phyloP scores from a whole-genome alignment of 2,329 filamentous ascomycete species.

The Ophiostoma triangulosporum region DNA sequence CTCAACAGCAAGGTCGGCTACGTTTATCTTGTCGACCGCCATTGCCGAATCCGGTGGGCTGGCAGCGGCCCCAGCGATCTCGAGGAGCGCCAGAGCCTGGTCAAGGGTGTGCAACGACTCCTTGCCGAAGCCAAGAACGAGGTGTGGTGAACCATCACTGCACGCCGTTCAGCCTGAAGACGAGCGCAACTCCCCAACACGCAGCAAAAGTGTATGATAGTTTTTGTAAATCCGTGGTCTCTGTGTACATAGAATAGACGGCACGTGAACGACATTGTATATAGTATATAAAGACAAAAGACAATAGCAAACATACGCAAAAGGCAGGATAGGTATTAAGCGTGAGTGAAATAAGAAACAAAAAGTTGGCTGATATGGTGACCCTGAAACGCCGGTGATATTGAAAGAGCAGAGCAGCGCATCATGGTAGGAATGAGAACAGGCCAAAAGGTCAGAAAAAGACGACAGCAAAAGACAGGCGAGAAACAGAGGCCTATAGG shows the following conservation, averaged over 20 bases:
- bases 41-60: slow-evolving; percentile 89
- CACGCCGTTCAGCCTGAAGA: not conserved
- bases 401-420: not conserved
- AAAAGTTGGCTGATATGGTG: not conserved
- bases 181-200: not conserved
- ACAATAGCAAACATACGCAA: not conserved
- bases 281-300: not conserved
- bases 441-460: too few relatives aligned
- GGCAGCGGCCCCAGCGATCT: slow-evolving; percentile 59
- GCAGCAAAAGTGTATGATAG: not conserved
- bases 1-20: slow-evolving; percentile 90
- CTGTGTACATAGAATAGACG: not conserved
- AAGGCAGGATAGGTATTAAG: too few relatives aligned
- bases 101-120: slow-evolving; percentile 49
- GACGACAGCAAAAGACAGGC: not conserved
- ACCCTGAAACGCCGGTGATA: not conserved
- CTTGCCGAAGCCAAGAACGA: slow-evolving; percentile 23
- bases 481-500: slow-evolving; percentile 28
- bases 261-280: not conserved
- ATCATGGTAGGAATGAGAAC: not conserved
- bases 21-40: slow-evolving; percentile 75
- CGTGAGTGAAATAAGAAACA: not conserved
- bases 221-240: not conserved
- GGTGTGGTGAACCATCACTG: not conserved
- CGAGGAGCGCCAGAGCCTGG: slow-evolving; percentile 53